Percentiles rank a stretch among this genome's conserved stretches.
Evolutionary conservation across 169 alveolate species (phyloP).

Genomic region (Eimeria maxima): DNA sequence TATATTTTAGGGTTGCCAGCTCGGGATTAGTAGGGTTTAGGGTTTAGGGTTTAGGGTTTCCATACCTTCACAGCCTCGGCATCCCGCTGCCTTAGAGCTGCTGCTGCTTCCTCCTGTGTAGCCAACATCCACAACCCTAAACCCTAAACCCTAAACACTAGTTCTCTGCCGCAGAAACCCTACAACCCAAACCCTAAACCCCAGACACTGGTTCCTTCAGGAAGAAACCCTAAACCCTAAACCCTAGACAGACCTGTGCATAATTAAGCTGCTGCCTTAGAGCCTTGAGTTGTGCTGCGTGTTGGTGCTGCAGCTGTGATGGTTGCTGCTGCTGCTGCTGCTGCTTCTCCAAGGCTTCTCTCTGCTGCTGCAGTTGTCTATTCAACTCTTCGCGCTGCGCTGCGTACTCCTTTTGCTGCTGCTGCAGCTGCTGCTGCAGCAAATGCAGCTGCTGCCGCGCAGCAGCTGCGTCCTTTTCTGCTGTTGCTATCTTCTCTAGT

Average conservation of each 20-base stretch:
- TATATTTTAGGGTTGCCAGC: too few relatives aligned
- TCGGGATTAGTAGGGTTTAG: not conserved
- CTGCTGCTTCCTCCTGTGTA: constrained; percentile 28
- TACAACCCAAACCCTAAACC: not conserved
- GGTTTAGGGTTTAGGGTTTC: constrained; percentile 16
- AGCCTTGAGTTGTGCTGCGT: not conserved
- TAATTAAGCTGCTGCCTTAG: not conserved
- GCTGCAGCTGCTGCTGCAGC: too few relatives aligned
- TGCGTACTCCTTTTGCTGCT: too few relatives aligned
- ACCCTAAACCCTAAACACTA: not conserved
- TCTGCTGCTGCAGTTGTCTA: constrained; percentile 34
- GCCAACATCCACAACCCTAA: not conserved
- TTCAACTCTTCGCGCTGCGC: constrained; percentile 45
- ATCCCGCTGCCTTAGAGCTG: not conserved
- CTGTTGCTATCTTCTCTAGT: constrained; percentile 1
- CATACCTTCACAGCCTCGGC: not conserved
- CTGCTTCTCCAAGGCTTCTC: not conserved
- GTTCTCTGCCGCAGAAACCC: not conserved
- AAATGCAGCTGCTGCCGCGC: constrained; percentile 54
- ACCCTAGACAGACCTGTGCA: constrained; percentile 29
- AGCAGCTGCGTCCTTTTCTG: constrained; percentile 36
- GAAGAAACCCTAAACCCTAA: constrained; percentile 9
- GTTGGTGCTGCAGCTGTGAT: constrained; percentile 18
- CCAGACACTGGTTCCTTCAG: not conserved
- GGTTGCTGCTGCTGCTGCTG: constrained; percentile 55